Evolutionary conservation across 1,139 yeast species (phyloP).

Genomic region (Candida sanyaensis): DNA sequence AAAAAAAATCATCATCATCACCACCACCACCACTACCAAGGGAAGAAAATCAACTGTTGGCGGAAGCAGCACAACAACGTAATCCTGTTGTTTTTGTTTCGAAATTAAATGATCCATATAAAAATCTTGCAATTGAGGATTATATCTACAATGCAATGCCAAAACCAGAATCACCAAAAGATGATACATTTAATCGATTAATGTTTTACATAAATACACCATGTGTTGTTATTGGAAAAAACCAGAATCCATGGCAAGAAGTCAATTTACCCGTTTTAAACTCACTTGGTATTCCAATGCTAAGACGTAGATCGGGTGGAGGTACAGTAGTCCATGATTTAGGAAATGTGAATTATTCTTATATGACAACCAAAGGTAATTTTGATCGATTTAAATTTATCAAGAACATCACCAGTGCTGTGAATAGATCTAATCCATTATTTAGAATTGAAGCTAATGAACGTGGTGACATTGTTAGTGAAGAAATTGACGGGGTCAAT

Average conservation of each 20-base stretch:
- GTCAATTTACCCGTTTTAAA: conserved; percentile 63
- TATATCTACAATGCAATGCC: conserved; percentile 72
- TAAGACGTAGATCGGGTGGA: conserved; percentile 89
- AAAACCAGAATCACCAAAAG: conserved; percentile 20
- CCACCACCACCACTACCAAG: background rate
- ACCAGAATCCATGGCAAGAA: conserved; percentile 95
- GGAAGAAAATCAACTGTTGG: conserved; percentile 8
- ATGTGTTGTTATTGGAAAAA: conserved; percentile 93
- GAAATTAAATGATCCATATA: conserved; percentile 60
- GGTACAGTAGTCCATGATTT: conserved; percentile 95
- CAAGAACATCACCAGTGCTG: conserved; percentile 48
- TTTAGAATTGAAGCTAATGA: conserved; percentile 51
- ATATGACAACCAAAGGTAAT: conserved; percentile 65
- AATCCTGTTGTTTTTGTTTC: conserved; percentile 45
- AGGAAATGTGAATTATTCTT: conserved; percentile 90
- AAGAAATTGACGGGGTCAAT: conserved; percentile 23
- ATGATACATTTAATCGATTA: conserved; percentile 38
- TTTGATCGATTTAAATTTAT: conserved; percentile 72
- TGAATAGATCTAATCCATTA: conserved; percentile 35
- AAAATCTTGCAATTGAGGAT: conserved; percentile 83
- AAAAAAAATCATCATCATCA: conserved; percentile 2
- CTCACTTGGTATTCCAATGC: conserved; percentile 59
- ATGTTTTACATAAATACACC: conserved; percentile 77
- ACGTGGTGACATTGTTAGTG: conserved; percentile 75
- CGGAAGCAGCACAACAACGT: conserved; percentile 18